Percentiles rank a stretch among this genome's conserved stretches.
These are phyloP conservation scores for Thinopyrum elongatum DNA, from an alignment of 176 grass and related monocot genomes.

Conservation along the genomic window DNA sequence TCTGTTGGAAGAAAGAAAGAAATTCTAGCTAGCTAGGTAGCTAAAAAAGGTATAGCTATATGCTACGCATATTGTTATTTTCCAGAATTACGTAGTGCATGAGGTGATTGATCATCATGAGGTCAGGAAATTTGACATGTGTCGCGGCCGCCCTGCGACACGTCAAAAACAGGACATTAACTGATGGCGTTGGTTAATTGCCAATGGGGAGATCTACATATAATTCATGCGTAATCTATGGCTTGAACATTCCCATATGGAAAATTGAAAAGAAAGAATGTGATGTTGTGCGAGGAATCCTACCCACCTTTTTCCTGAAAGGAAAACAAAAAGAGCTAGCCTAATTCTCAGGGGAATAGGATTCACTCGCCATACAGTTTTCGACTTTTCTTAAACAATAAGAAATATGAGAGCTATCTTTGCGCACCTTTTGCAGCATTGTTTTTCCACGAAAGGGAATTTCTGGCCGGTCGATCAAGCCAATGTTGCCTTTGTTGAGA, in stretches of 20 bases:
- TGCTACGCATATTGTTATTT: not conserved
- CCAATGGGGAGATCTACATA: not conserved
- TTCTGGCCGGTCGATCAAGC: conserved; percentile 29
- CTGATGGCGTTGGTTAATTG: conserved; percentile 14
- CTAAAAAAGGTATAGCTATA: not conserved
- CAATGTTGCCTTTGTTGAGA: conserved; percentile 26
- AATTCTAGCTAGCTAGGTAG: not conserved
- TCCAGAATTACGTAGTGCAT: not conserved
- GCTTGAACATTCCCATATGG: conserved; percentile 16
- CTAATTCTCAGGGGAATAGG: conserved; percentile 45
- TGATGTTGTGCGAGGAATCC: conserved; percentile 43
- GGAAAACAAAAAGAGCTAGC: conserved; percentile 32
- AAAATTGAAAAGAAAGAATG: not conserved
- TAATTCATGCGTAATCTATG: not conserved
- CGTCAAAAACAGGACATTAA: not conserved
- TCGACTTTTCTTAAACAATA: conserved; percentile 47
- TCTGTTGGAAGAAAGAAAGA: conserved; percentile 4
- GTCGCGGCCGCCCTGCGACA: not conserved
- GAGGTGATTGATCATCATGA: not conserved
- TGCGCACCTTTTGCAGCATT: conserved; percentile 21
- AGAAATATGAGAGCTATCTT: conserved; percentile 35
- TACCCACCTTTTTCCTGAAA: conserved; percentile 41
- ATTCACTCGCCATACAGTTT: conserved; percentile 42
- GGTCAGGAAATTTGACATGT: not conserved
- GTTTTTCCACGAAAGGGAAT: conserved; percentile 36